A percentile compares a stretch with the other conserved stretches of the same genome.
Evolutionary conservation across 1,139 yeast genomes (phyloP).

Genomic region (Saccharomycopsis phalli): DNA sequence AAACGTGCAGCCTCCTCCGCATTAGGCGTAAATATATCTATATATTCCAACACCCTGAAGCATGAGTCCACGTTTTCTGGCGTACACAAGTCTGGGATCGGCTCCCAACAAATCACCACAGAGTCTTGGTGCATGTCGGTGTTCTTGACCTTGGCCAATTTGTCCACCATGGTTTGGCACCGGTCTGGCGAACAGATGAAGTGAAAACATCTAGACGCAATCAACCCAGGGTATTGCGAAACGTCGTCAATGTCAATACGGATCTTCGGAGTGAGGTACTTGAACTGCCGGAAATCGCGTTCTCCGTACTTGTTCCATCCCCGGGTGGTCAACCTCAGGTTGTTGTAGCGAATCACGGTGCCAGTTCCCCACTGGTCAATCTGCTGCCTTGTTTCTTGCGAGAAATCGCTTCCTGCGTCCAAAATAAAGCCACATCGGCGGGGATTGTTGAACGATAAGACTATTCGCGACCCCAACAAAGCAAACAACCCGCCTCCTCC

Average conservation of each 20-base stretch:
- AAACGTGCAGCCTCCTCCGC: constrained; percentile 69
- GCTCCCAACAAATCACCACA: constrained; percentile 68
- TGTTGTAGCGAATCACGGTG: constrained; percentile 43
- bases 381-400: constrained; percentile 36
- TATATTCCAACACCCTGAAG: constrained; percentile 33
- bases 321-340: constrained; percentile 56
- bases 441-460: constrained; percentile 33
- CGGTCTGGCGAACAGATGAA: constrained; percentile 67
- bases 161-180: constrained; percentile 38
- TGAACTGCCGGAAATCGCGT: constrained; percentile 50
- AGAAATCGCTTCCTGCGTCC: constrained; percentile 77
- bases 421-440: constrained; percentile 53
- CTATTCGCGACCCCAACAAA: constrained; percentile 61
- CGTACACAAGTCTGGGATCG: constrained; percentile 68
- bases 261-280: constrained; percentile 52
- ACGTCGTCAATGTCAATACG: constrained; percentile 59
- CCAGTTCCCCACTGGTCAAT: constrained; percentile 58
- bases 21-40: constrained; percentile 73
- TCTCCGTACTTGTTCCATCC: constrained; percentile 72
- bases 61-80: constrained; percentile 40
- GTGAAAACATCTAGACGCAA: constrained; percentile 48
- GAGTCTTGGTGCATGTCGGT: constrained; percentile 15
- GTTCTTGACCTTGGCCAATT: constrained; percentile 25
- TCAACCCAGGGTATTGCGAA: constrained; percentile 30
- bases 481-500: constrained; percentile 94